Base-by-base conservation (phyloP, 2,329 filamentous ascomycete species). In the Talaromyces sp. region DNA sequence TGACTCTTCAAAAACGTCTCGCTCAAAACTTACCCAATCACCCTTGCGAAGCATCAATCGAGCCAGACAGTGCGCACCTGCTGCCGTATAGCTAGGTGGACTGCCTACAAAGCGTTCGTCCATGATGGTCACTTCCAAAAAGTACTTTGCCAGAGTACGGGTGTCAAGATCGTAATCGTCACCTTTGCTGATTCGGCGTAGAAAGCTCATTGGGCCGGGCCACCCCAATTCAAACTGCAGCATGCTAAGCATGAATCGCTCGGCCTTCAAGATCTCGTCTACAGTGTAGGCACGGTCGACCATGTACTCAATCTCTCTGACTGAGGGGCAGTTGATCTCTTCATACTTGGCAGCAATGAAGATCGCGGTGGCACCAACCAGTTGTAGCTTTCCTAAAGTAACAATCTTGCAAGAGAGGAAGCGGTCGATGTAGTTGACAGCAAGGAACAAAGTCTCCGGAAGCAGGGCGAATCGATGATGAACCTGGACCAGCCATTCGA, bases 131-230 rank as follows among this genome's bases (percentile, higher is more conserved):
- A 97, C 85, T 74, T 99, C 94, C 27, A 99, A 82, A 76, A 99
- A 97, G 78, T 99, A 99, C 78, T 99, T 99, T 68, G 94, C 92
- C 58, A 99, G 80, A 5, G 94, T 97, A 41, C 94, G 86, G 11
- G 93, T 97, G 77, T 99, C 93, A 53, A 96, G 81, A 71, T 99
- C 92, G 71, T 97, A 99, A 71, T 97, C 92, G 72, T 99, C 94
- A 14, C 94, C 94, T 80, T 97, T 97, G 86, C 93, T 97, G 76
- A 97, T 94, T 60, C 93, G 88, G 62, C 94, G 86, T 63, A 99
- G 82, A 77, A 99, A 99, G 79, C 92, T 97, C 93, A 99, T 97
- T 1, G 94, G 94, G 50, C 94, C 94, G n/a, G 94, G 94, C 89
- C 91, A 97, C 57, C 94, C 94, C 58, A 99, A 85, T 77, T 97